Base-by-base conservation (phyloP, 331 rosid genomes). In the Malus hybrid region DNA sequence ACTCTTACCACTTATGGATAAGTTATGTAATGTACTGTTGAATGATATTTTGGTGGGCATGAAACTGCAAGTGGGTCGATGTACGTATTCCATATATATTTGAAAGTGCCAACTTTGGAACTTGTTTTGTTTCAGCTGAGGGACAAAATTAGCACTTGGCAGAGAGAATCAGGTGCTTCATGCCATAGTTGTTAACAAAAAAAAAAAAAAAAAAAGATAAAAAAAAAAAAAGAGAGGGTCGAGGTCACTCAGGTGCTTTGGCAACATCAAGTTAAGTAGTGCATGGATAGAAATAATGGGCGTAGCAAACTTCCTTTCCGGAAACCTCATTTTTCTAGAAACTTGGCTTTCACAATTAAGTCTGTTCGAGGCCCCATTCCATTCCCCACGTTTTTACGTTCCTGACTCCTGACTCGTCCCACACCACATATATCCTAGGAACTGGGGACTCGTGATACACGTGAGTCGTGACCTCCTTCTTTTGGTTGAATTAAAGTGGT, bases 381-480 rank as follows among this genome's bases (percentile, higher is more conserved):
- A 58, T 66, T 58, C 22, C 66, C 77, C 80, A 48, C 50, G 10
- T 70, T 66, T 36, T 56, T 55, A 15, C 46, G 15, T 58, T 26
- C 42, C 19, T 60, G 33, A 10, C 10, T 61, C 29, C 14, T 46
- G 82, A 83, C 85, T 19, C 63, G 30, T 58, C 30, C 48, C 48
- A 42, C 48, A 42, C 63, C 15, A 13, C 30, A 58, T 3, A 58
- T 19, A n/a, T 29, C 1, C 11, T 66, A 57, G 36, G 71, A 24
- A 60, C 24, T 52, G 74, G 68, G 26, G 33, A 42, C 22, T 20
- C 18, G 56, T 52, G 64, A 60, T 28, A 14, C 68, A 24, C 76
- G 58, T 68, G 79, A 60, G 48, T 57, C 3, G 56, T 73, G 60
- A 12, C 33, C 5, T 24, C 6, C 29, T 8, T 34, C 64, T 18